Base-by-base conservation (phyloP, 1,284 basidiomycete species). In the Athelia psychrophila region DNA sequence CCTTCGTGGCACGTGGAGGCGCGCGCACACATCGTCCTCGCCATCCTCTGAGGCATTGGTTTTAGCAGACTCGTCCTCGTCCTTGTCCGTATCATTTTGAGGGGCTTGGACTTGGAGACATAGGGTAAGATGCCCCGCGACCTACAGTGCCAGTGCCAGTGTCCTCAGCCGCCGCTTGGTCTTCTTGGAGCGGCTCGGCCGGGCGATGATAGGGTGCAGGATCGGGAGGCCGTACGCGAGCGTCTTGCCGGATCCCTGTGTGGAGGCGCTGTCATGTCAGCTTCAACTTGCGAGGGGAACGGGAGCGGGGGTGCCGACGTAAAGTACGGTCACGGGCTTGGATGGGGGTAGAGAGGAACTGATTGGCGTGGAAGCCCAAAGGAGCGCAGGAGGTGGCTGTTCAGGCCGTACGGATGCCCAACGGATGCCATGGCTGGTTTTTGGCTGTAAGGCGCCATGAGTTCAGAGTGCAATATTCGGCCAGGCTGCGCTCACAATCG, bases 201-300 rank as follows among this genome's bases (percentile, higher is more conserved):
- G 74, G 1, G 77, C 77, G 20, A 97, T 78, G n/a, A 97, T 75
- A 58, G 83, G 67, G 50, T 94, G 83, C 1, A 98, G 79, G 56
- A 98, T 93, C 0, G 95, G 95, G 1, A 98, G 74, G 0, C 91
- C 92, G 67, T 96, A 98, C 1, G 94, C 94, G n/a, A 97, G 80
- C 0, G 95, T 98, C 76, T 98, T 98, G 38, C 95, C 95, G 13
- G 94, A 97, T 25, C 95, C 95, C 90, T 93, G 54, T n/a, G 51
- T 3, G 23, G 23, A 24, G 22, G n/a, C n/a, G n/a, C n/a, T n/a
- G n/a, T n/a, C n/a, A 46, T 20, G 18, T 32, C n/a, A 44, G 48
- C 32, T 46, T 56, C n/a, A n/a, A 49, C 54, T 46, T n/a, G 35
- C 33, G 13, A 40, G 24, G 5, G 47, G 20, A 3, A 19, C n/a